Percentiles rank a stretch among this genome's conserved stretches.
Conservation (phyloP, 192 early-diverging fungal species). For the Neocallimastix lanati region DNA sequence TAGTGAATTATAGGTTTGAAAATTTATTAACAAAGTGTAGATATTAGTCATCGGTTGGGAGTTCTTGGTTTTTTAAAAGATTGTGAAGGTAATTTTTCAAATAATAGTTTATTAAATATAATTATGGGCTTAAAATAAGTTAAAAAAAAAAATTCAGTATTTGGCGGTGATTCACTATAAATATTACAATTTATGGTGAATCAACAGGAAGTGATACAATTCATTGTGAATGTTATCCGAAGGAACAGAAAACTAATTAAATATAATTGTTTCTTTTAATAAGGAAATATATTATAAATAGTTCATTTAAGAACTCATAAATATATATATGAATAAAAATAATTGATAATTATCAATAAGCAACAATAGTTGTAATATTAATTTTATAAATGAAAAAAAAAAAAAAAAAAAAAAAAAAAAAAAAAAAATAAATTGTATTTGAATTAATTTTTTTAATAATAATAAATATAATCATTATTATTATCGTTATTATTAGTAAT, state of each 20-base stretch:
- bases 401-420: too few species aligned
- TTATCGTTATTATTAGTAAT: too few species aligned
- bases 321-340: too few species aligned
- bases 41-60: background rate
- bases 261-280: too few species aligned
- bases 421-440: too few species aligned
- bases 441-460: too few species aligned
- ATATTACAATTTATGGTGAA: slow-evolving; percentile 30
- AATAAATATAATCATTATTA: too few species aligned
- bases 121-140: slow-evolving; percentile 31
- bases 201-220: slow-evolving; percentile 15
- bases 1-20: slow-evolving; percentile 17
- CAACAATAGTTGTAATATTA: too few species aligned
- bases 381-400: too few species aligned
- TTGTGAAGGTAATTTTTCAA: background rate
- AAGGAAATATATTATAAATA: too few species aligned
- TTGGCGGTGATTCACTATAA: slow-evolving; percentile 33
- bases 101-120: slow-evolving; percentile 32
- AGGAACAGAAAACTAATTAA: background rate
- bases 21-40: background rate
- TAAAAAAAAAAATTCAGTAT: slow-evolving; percentile 24
- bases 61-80: background rate
- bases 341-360: too few species aligned
- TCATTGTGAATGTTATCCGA: background rate
- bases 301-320: too few species aligned